Evolutionary conservation across 1,284 basidiomycete species (phyloP).

Genomic region (Ceratobasidium sp.): DNA sequence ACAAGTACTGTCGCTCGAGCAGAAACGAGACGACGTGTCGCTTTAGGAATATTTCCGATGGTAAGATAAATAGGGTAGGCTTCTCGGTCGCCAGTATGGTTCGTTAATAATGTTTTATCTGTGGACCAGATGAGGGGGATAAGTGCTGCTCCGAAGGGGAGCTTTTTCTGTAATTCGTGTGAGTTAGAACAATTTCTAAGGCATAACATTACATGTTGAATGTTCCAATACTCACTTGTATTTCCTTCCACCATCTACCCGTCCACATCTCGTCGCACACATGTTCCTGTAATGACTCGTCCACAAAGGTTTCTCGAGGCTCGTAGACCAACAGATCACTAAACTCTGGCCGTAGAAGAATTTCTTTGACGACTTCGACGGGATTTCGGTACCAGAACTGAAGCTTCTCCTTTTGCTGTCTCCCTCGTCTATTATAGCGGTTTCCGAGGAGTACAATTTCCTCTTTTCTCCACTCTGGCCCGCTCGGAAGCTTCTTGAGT

Average conservation of each 20-base stretch:
- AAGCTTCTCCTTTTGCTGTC: constrained; percentile 46
- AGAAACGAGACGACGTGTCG: not conserved
- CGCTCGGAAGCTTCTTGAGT: constrained; percentile 48
- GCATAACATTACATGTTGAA: not conserved
- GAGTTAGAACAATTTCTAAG: not conserved
- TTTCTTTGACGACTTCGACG: constrained; percentile 53
- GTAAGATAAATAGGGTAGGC: constrained; percentile 35
- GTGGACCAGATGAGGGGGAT: constrained; percentile 32
- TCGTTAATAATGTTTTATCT: constrained; percentile 35
- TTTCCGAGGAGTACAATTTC: constrained; percentile 49
- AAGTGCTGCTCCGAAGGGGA: constrained; percentile 26
- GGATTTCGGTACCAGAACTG: constrained; percentile 53
- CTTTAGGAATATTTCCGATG: constrained; percentile 43
- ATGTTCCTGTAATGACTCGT: not conserved
- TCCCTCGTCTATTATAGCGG: constrained; percentile 44
- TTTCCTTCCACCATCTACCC: not conserved
- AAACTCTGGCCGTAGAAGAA: constrained; percentile 47
- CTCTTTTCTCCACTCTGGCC: constrained; percentile 48
- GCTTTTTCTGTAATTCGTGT: not conserved
- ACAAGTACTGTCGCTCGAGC: constrained; percentile 27
- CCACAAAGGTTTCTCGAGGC: not conserved
- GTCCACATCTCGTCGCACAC: constrained; percentile 9
- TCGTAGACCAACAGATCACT: not conserved
- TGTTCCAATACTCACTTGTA: not conserved
- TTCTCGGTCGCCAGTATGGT: constrained; percentile 17